Evolutionary conservation across 1,284 basidiomycete genomes (phyloP).

Genomic region (Malassezia slooffiae): DNA sequence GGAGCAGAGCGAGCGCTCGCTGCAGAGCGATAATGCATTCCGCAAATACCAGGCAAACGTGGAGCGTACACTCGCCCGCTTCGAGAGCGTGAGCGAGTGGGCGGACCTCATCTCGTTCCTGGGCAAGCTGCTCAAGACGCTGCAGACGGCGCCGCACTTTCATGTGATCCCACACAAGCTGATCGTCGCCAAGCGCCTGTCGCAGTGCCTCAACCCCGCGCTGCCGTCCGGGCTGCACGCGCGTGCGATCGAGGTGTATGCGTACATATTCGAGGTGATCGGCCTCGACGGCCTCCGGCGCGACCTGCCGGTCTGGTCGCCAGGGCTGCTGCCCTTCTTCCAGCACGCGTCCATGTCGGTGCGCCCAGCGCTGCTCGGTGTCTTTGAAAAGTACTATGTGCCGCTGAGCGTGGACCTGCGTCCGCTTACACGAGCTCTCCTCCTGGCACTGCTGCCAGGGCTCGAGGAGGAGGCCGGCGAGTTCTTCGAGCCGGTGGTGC

Average conservation of each 20-base stretch:
- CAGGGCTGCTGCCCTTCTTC: conserved; percentile 94
- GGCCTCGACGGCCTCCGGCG: conserved; percentile 75
- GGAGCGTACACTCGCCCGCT: conserved; percentile 80
- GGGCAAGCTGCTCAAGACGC: conserved; percentile 84
- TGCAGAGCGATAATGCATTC: conserved; percentile 68
- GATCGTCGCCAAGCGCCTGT: conserved; percentile 82
- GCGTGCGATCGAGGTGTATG: conserved; percentile 86
- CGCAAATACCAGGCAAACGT: conserved; percentile 86
- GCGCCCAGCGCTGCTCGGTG: conserved; percentile 28
- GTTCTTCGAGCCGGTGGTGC: conserved; percentile 85
- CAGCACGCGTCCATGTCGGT: conserved; percentile 84
- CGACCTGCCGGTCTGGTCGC: conserved; percentile 87
- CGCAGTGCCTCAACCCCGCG: conserved; percentile 93
- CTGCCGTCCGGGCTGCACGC: conserved; percentile 93
- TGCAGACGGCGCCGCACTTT: conserved; percentile 82
- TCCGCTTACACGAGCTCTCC: conserved; percentile 83
- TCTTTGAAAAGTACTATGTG: conserved; percentile 54
- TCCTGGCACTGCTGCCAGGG: conserved; percentile 72
- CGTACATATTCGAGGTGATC: conserved; percentile 75
- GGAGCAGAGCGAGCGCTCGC: conserved; percentile 32
- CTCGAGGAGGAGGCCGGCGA: conserved; percentile 38
- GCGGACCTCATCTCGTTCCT: conserved; percentile 98
- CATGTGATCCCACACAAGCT: conserved; percentile 91
- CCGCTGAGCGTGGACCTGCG: conserved; percentile 71
- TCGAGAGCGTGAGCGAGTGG: conserved; percentile 97